Percentiles rank a stretch among this genome's conserved stretches.
Evolutionary conservation across 1,284 basidiomycete species (phyloP).

Genomic region (Malassezia obtusa): DNA sequence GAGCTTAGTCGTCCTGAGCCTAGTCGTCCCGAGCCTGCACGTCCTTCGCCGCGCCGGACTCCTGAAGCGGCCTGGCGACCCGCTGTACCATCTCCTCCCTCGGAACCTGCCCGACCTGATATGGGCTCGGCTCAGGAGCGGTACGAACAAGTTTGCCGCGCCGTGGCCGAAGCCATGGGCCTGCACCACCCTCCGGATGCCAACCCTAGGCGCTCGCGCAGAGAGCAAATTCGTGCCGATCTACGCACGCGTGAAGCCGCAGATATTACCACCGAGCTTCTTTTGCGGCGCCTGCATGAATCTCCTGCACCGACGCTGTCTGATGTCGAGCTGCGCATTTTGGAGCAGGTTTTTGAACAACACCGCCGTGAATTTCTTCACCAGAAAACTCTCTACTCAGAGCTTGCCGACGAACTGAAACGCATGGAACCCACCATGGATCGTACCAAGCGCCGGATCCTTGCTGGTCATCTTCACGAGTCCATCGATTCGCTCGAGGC

Average conservation of each 20-base stretch:
- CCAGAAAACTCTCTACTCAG: slow-evolving; percentile 34
- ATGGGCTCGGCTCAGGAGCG: slow-evolving; percentile 6
- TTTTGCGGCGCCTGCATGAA: slow-evolving; percentile 8
- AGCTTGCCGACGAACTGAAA: slow-evolving; percentile 45
- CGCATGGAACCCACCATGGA: slow-evolving; percentile 31
- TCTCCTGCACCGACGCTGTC: not conserved
- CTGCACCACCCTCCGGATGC: not conserved
- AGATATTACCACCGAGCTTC: slow-evolving; percentile 3
- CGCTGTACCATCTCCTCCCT: not conserved
- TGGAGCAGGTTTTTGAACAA: slow-evolving; percentile 22
- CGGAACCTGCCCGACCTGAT: not conserved
- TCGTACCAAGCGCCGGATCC: slow-evolving; percentile 24
- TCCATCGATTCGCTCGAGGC: slow-evolving; percentile 39
- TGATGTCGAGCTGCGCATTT: slow-evolving; percentile 6
- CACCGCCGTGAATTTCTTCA: slow-evolving; percentile 44
- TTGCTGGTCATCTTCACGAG: slow-evolving; percentile 39
- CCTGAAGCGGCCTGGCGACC: not conserved
- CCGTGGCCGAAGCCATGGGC: slow-evolving; percentile 16
- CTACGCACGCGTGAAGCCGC: slow-evolving; percentile 13
- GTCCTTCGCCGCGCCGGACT: too few species aligned
- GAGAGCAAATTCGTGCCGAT: slow-evolving; percentile 3
- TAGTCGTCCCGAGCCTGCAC: not conserved
- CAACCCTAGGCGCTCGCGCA: not conserved
- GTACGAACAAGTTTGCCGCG: slow-evolving; percentile 15
- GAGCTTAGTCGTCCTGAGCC: not conserved